These are phyloP conservation scores for Cladorrhinum sp. DNA, from an alignment of 2,329 filamentous ascomycete genomes.

Conservation along the genomic window DNA sequence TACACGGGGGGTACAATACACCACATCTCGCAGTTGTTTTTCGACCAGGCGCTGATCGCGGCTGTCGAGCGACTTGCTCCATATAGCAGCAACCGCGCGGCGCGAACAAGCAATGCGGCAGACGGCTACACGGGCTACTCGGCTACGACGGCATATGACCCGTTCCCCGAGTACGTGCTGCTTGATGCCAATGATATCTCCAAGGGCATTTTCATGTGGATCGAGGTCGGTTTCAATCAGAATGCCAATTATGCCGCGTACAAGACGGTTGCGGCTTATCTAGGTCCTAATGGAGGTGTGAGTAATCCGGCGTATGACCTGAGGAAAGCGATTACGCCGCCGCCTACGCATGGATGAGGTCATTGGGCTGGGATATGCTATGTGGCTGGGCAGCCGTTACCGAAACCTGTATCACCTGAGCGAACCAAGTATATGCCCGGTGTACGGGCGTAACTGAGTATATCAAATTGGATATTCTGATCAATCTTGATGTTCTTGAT, in stretches of 20 bases:
- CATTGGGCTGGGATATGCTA: too few relatives aligned
- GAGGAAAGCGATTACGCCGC: conserved; percentile 1
- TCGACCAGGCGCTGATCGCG: conserved; percentile 37
- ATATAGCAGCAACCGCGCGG: conserved; percentile 38
- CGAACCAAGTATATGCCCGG: too few relatives aligned
- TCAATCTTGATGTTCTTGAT: too few relatives aligned
- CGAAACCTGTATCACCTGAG: too few relatives aligned
- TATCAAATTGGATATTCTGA: too few relatives aligned
- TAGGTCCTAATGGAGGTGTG: conserved; percentile 1
- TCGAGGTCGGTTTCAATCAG: conserved; percentile 6
- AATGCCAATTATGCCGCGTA: conserved; percentile 1
- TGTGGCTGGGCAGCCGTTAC: too few relatives aligned
- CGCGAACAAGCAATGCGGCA: conserved; percentile 28
- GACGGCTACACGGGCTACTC: conserved; percentile 34
- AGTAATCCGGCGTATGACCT: conserved; percentile 1
- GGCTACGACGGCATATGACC: conserved; percentile 38
- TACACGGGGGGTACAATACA: conserved; percentile 37
- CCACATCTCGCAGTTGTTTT: conserved; percentile 45
- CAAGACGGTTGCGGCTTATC: not conserved
- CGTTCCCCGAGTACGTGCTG: conserved; percentile 48
- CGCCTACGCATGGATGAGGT: conserved; percentile 3
- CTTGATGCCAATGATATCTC: conserved; percentile 39
- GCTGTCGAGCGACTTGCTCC: conserved; percentile 37
- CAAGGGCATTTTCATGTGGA: conserved; percentile 11
- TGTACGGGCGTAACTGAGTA: too few relatives aligned